Conservation (phyloP, 2,329 filamentous ascomycete species). For the Microascus cirrosus region DNA sequence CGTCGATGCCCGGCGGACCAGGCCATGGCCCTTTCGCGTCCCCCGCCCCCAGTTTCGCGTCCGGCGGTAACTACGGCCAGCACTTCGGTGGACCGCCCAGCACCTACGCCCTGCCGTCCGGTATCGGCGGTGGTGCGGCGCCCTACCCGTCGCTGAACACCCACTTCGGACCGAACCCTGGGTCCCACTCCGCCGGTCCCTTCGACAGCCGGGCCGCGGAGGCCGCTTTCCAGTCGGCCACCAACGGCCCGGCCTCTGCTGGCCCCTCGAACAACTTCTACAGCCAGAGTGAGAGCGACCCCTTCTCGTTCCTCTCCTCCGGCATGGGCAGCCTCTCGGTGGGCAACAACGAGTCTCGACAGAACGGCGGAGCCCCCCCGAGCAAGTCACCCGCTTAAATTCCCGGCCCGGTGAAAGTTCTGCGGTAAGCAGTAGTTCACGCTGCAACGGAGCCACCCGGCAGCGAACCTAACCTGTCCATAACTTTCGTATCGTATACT, state of each 20-base stretch:
- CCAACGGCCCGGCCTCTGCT: conserved; percentile 67
- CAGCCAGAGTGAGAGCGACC: conserved; percentile 53
- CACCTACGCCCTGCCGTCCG: conserved; percentile 81
- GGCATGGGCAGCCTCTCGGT: conserved; percentile 65
- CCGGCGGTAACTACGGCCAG: conserved; percentile 56
- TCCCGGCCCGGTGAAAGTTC: not conserved
- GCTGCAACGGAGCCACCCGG: not conserved
- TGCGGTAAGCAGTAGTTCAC: not conserved
- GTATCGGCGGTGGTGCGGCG: conserved; percentile 61
- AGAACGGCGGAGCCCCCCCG: conserved; percentile 47
- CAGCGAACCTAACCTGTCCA: not conserved
- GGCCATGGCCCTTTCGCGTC: conserved; percentile 65
- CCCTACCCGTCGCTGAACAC: conserved; percentile 71
- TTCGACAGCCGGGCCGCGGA: conserved; percentile 93
- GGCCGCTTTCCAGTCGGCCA: conserved; percentile 83
- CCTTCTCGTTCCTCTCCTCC: conserved; percentile 68
- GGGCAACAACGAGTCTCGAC: conserved; percentile 50
- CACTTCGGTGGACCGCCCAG: conserved; percentile 82
- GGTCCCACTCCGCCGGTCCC: conserved; percentile 70
- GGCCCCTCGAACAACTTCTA: conserved; percentile 56
- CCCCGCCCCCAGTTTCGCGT: conserved; percentile 52
- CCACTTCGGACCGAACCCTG: conserved; percentile 65
- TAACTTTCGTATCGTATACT: not conserved
- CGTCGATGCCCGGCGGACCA: conserved; percentile 55
- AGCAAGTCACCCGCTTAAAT: conserved; percentile 50